phyloP scores from a whole-genome alignment of 257 asterid genomes.

The Parsonsia alboflavescens region DNA sequence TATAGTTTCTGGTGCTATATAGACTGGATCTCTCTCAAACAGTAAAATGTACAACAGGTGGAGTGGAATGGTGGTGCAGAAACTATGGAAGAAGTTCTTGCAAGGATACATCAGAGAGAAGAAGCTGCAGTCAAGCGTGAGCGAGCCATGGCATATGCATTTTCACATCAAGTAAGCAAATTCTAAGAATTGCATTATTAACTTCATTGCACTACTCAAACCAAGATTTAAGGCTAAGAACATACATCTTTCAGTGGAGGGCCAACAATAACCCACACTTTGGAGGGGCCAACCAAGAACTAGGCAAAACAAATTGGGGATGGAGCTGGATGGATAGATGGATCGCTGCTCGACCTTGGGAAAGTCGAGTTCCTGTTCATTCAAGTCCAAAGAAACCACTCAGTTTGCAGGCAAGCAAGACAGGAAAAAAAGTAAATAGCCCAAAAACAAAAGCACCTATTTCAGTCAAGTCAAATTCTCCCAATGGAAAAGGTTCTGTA shows the following conservation, averaged over 20 bases:
- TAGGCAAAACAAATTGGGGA: constrained; percentile 74
- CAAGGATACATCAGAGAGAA: constrained; percentile 85
- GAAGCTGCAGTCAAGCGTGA: constrained; percentile 87
- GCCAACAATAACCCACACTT: constrained; percentile 51
- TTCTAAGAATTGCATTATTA: background rate
- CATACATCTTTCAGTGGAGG: constrained; percentile 66
- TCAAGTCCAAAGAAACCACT: constrained; percentile 52
- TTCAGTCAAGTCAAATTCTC: constrained; percentile 42
- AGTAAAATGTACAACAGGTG: constrained; percentile 44
- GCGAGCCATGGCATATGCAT: constrained; percentile 92
- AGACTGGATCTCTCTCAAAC: constrained; percentile 1
- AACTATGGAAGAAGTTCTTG: constrained; percentile 65
- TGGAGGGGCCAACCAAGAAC: constrained; percentile 47
- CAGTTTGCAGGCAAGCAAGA: constrained; percentile 31
- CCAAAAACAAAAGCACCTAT: constrained; percentile 38
- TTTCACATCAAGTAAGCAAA: constrained; percentile 70
- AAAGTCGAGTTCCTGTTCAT: constrained; percentile 47
- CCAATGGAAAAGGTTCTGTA: constrained; percentile 42
- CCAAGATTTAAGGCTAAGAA: constrained; percentile 4
- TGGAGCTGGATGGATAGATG: constrained; percentile 99
- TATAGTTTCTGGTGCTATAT: background rate
- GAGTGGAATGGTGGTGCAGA: constrained; percentile 87
- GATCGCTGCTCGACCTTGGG: constrained; percentile 99
- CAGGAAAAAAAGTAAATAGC: constrained; percentile 27
- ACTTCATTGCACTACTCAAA: background rate